phyloP scores from a whole-genome alignment of 2,329 filamentous ascomycete species.

The Xylaria sp. region DNA sequence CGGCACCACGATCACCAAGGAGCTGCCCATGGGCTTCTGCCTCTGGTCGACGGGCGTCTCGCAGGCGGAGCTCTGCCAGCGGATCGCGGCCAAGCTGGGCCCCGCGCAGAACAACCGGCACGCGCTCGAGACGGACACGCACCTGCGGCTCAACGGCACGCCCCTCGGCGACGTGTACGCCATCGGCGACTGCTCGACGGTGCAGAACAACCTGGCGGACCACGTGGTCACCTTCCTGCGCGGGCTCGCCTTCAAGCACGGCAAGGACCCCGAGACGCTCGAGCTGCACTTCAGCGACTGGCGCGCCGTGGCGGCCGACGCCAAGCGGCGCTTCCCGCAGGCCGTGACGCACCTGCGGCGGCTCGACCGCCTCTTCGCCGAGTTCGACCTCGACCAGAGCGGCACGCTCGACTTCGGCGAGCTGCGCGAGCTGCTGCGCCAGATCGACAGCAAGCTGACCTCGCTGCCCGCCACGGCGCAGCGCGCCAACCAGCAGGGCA shows the following conservation, averaged over 20 bases:
- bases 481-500: conserved; percentile 92
- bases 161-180: conserved; percentile 95
- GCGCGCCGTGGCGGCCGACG: conserved; percentile 79
- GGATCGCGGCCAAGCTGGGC: conserved; percentile 74
- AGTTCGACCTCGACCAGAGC: conserved; percentile 91
- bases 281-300: conserved; percentile 87
- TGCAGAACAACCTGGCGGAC: conserved; percentile 95
- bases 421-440: conserved; percentile 80
- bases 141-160: conserved; percentile 85
- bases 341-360: conserved; percentile 83
- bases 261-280: conserved; percentile 85
- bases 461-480: conserved; percentile 94
- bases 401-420: conserved; percentile 95
- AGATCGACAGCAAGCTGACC: conserved; percentile 94
- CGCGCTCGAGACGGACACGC: conserved; percentile 91
- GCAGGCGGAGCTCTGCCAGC: conserved; percentile 79
- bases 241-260: conserved; percentile 86
- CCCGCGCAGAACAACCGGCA: conserved; percentile 82
- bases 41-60: conserved; percentile 96
- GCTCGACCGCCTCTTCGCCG: conserved; percentile 85
- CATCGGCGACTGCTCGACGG: conserved; percentile 92
- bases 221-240: conserved; percentile 90
- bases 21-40: conserved; percentile 94
- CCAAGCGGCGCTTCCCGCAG: conserved; percentile 90
- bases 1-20: conserved; percentile 79